Evolutionary conservation across 2,329 filamentous ascomycete genomes (phyloP).

Genomic region (Clathrospora elynae): DNA sequence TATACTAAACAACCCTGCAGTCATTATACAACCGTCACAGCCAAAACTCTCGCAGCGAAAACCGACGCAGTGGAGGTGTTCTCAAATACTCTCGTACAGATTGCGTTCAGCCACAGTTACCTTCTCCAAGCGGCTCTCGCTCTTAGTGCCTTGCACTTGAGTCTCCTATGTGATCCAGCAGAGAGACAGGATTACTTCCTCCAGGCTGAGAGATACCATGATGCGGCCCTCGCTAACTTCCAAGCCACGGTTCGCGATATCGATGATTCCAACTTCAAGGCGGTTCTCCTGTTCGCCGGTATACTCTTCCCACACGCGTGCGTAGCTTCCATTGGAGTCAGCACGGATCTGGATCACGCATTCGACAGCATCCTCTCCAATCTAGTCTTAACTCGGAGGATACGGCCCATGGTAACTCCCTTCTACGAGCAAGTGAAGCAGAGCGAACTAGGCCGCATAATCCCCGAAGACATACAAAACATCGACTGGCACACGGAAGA

Average conservation of each 20-base stretch:
- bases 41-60: slow-evolving; percentile 26
- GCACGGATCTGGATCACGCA: slow-evolving; percentile 20
- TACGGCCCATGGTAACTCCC: slow-evolving; percentile 31
- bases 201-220: slow-evolving; percentile 30
- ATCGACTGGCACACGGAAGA: slow-evolving; percentile 24
- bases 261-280: slow-evolving; percentile 48
- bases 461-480: slow-evolving; percentile 29
- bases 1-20: too few species aligned
- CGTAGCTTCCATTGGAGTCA: slow-evolving; percentile 17
- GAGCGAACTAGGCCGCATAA: slow-evolving; percentile 22
- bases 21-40: slow-evolving; percentile 39
- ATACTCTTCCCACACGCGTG: slow-evolving; percentile 33
- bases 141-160: slow-evolving; percentile 52
- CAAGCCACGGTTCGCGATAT: slow-evolving; percentile 36
- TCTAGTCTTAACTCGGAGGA: slow-evolving; percentile 28
- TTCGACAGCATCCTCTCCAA: slow-evolving; percentile 33
- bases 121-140: slow-evolving; percentile 54
- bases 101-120: slow-evolving; percentile 51
- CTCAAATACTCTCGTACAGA: slow-evolving; percentile 31
- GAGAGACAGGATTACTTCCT: slow-evolving; percentile 19
- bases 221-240: slow-evolving; percentile 28
- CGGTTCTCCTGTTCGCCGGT: slow-evolving; percentile 37
- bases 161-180: slow-evolving; percentile 35
- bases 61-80: slow-evolving; percentile 27
- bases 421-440: slow-evolving; percentile 22